Evolutionary conservation across 1,139 yeast species (phyloP).

Genomic region (Debaryomyces psychrophilus): DNA sequence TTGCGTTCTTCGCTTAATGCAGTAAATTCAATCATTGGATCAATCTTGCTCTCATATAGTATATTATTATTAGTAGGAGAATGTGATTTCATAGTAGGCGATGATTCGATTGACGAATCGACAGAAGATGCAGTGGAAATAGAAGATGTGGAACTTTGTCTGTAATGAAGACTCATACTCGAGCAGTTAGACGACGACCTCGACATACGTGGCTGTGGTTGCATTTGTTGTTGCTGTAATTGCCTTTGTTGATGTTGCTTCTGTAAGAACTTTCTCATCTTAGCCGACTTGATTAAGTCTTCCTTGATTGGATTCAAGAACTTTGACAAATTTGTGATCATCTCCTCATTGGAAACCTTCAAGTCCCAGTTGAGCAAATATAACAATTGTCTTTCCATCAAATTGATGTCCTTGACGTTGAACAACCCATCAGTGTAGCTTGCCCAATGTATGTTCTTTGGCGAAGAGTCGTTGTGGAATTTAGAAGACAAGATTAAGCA

Average conservation of each 20-base stretch:
- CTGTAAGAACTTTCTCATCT: slow-evolving; percentile 39
- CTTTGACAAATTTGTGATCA: slow-evolving; percentile 48
- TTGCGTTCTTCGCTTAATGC: slow-evolving; percentile 46
- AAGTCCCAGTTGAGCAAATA: slow-evolving; percentile 73
- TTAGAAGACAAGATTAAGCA: slow-evolving; percentile 73
- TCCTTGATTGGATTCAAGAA: slow-evolving; percentile 66
- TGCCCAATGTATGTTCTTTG: slow-evolving; percentile 79
- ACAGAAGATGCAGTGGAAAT: slow-evolving; percentile 25
- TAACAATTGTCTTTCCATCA: slow-evolving; percentile 78
- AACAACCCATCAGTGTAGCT: slow-evolving; percentile 74
- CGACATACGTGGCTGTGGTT: slow-evolving; percentile 13
- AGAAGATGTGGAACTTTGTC: slow-evolving; percentile 34
- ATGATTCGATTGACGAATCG: slow-evolving; percentile 15
- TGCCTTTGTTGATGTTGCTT: slow-evolving; percentile 26
- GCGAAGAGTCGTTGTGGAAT: slow-evolving; percentile 75
- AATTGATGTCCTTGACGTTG: slow-evolving; percentile 65
- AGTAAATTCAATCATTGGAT: slow-evolving; percentile 46
- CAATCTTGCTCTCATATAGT: slow-evolving; percentile 23
- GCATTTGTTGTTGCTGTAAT: slow-evolving; percentile 15
- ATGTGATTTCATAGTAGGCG: slow-evolving; percentile 12
- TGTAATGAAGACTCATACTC: slow-evolving; percentile 24
- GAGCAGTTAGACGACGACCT: slow-evolving; percentile 19
- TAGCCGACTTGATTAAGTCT: slow-evolving; percentile 50
- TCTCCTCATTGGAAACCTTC: slow-evolving; percentile 56
- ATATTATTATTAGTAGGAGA: slow-evolving; percentile 4